Conservation (phyloP, 2,329 filamentous ascomycete genomes). For the Alternaria incomplexa region DNA sequence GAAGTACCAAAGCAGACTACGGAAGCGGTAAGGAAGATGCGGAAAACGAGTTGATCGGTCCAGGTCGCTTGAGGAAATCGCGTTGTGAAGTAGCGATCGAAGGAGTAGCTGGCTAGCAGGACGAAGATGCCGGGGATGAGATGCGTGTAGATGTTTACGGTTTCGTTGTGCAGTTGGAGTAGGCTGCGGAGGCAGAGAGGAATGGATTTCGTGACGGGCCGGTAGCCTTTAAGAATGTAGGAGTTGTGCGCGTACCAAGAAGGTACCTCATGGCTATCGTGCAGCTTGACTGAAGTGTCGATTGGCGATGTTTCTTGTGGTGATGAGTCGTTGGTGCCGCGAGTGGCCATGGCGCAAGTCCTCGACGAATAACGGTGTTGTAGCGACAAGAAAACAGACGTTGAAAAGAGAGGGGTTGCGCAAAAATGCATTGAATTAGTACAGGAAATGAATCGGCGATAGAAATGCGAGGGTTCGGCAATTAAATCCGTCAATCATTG, state of each 20-base stretch:
- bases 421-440: neutral
- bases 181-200: conserved; percentile 61
- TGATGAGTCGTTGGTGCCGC: neutral
- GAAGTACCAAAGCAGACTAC: conserved; percentile 49
- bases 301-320: neutral
- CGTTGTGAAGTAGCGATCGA: conserved; percentile 12
- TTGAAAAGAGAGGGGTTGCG: neutral
- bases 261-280: neutral
- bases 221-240: conserved; percentile 65
- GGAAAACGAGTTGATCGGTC: conserved; percentile 29
- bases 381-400: neutral
- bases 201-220: conserved; percentile 65
- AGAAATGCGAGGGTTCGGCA: neutral
- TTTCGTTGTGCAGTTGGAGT: conserved; percentile 67
- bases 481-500: neutral
- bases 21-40: conserved; percentile 34
- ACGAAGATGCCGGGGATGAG: conserved; percentile 49
- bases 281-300: neutral
- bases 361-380: neutral
- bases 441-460: neutral
- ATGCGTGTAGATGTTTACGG: conserved; percentile 72
- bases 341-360: neutral
- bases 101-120: conserved; percentile 12
- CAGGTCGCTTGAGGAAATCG: conserved; percentile 15
- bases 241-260: conserved; percentile 8